These are phyloP conservation scores for Zalaria obscura DNA, from an alignment of 2,329 filamentous ascomycete species.

Conservation along the genomic window DNA sequence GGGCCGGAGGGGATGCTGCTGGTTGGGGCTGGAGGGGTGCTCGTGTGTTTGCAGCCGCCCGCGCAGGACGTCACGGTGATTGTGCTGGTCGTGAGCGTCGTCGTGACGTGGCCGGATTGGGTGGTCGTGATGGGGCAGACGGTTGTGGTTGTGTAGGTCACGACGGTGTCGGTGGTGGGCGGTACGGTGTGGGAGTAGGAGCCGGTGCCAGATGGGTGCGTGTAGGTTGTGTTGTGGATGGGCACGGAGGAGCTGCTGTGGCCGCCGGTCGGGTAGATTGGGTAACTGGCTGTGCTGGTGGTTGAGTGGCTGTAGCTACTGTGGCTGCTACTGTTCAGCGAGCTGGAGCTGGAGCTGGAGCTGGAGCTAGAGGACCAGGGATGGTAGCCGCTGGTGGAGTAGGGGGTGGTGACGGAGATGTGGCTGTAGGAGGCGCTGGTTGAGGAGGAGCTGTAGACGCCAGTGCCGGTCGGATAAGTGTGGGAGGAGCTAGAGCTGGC, in stretches of 20 bases:
- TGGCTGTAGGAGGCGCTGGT: neutral
- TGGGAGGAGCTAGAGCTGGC: neutral
- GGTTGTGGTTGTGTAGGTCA: conserved; percentile 18
- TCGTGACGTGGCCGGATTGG: conserved; percentile 13
- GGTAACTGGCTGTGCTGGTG: neutral
- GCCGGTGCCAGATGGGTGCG: conserved; percentile 1
- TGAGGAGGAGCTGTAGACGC: neutral
- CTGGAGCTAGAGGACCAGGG: neutral
- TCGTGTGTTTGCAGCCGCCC: conserved; percentile 15
- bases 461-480: neutral
- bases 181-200: neutral
- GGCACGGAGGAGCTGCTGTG: neutral
- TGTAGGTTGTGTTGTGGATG: neutral
- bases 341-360: neutral
- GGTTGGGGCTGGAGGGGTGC: conserved; percentile 1
- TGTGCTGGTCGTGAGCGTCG: conserved; percentile 21
- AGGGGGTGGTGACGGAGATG: neutral
- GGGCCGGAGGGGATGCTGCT: conserved; percentile 2
- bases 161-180: conserved; percentile 10
- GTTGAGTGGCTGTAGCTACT: neutral
- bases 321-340: neutral
- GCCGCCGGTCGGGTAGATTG: neutral
- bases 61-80: conserved; percentile 24
- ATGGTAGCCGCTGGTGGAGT: neutral
- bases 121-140: conserved; percentile 18